Conservation (phyloP, 805 yeast species). For the Wickerhamiella australiensis region DNA sequence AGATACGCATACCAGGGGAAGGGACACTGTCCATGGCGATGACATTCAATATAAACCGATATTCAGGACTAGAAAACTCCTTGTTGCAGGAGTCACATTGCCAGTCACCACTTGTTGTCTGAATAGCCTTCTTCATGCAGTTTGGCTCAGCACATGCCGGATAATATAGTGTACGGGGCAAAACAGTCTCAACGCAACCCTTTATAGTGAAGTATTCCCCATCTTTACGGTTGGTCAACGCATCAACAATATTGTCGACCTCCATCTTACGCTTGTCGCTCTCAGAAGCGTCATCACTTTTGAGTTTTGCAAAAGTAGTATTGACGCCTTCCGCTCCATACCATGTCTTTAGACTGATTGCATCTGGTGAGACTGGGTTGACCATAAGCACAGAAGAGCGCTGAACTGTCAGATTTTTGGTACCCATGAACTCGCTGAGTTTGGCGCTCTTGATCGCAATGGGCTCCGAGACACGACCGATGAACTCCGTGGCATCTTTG, state of each 20-base stretch:
- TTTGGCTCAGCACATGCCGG: slow-evolving; percentile 73
- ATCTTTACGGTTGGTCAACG: slow-evolving; percentile 50
- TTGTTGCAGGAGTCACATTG: slow-evolving; percentile 86
- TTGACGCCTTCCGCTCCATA: slow-evolving; percentile 66
- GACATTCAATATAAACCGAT: slow-evolving; percentile 68
- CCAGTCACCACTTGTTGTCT: slow-evolving; percentile 65
- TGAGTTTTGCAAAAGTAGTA: slow-evolving; percentile 50
- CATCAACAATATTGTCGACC: slow-evolving; percentile 55
- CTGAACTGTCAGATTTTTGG: slow-evolving; percentile 69
- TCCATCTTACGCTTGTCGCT: slow-evolving; percentile 34
- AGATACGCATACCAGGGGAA: slow-evolving; percentile 47
- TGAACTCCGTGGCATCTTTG: slow-evolving; percentile 67
- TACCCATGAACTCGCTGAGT: slow-evolving; percentile 69
- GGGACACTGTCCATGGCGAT: slow-evolving; percentile 71
- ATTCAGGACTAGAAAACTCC: slow-evolving; percentile 53
- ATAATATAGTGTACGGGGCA: slow-evolving; percentile 68
- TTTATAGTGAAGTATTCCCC: slow-evolving; percentile 69
- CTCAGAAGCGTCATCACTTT: slow-evolving; percentile 33
- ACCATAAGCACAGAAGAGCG: slow-evolving; percentile 63
- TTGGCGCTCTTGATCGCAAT: slow-evolving; percentile 85
- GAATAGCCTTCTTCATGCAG: slow-evolving; percentile 76
- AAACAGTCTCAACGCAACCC: slow-evolving; percentile 60
- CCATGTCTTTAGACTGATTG: slow-evolving; percentile 84
- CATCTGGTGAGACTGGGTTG: slow-evolving; percentile 83
- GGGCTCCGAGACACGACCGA: slow-evolving; percentile 48